phyloP scores from a whole-genome alignment of 768 basidiomycete genomes.

The Gyrodon lividus region DNA sequence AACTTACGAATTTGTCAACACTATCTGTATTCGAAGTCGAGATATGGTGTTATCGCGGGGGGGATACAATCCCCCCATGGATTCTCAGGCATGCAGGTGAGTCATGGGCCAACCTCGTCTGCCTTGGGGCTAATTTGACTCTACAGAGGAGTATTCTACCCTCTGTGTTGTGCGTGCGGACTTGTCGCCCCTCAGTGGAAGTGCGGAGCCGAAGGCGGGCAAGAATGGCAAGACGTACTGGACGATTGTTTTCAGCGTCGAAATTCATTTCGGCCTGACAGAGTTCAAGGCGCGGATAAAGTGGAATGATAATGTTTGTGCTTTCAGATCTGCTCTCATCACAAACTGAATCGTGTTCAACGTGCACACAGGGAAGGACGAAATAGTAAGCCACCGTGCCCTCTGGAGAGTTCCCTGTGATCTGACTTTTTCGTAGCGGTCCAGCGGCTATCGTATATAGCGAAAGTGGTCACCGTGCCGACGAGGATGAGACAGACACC shows the following conservation, averaged over 20 bases:
- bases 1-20: conserved; percentile 72
- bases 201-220: conserved; percentile 65
- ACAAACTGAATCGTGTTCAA: conserved; percentile 1
- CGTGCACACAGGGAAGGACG: conserved; percentile 50
- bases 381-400: conserved; percentile 57
- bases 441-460: conserved; percentile 82
- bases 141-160: conserved; percentile 67
- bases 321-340: neutral
- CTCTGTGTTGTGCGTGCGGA: conserved; percentile 79
- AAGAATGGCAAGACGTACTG: conserved; percentile 71
- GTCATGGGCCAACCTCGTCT: neutral
- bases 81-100: conserved; percentile 56
- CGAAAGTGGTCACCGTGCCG: conserved; percentile 70
- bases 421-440: conserved; percentile 45
- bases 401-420: neutral
- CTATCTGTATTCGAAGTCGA: conserved; percentile 82
- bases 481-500: conserved; percentile 68
- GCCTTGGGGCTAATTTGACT: neutral
- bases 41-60: conserved; percentile 83
- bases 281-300: conserved; percentile 83
- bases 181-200: conserved; percentile 66
- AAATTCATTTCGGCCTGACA: conserved; percentile 80
- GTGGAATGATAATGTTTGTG: conserved; percentile 74
- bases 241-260: conserved; percentile 82
- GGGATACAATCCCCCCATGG: conserved; percentile 69